Evolutionary conservation across 768 basidiomycete species (phyloP).

Genomic region (Calocera cornea): DNA sequence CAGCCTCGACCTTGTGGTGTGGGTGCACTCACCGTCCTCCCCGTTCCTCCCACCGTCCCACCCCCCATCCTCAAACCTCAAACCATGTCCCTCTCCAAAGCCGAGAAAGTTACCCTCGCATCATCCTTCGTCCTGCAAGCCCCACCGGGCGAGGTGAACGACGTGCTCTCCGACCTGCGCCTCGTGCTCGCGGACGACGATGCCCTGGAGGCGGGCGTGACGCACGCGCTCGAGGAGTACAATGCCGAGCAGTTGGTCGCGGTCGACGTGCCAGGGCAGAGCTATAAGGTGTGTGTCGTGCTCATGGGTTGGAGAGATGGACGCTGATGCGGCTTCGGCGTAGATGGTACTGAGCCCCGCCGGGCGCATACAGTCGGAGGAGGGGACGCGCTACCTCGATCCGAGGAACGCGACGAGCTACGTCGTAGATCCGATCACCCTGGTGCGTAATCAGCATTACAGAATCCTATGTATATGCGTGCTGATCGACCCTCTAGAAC

Average conservation of each 20-base stretch:
- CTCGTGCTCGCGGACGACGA: conserved; percentile 80
- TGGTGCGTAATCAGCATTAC: conserved; percentile 34
- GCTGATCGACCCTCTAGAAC: not conserved
- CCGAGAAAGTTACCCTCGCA: conserved; percentile 27
- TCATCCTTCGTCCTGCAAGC: conserved; percentile 74
- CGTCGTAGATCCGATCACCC: conserved; percentile 67
- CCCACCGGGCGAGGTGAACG: conserved; percentile 93
- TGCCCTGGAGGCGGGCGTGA: conserved; percentile 60
- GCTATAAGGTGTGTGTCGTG: conserved; percentile 49
- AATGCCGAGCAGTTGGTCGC: conserved; percentile 79
- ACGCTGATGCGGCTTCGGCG: conserved; percentile 7
- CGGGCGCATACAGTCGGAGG: conserved; percentile 34
- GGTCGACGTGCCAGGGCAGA: conserved; percentile 64
- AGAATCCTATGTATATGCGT: not conserved
- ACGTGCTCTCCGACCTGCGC: conserved; percentile 84
- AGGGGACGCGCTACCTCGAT: conserved; percentile 65
- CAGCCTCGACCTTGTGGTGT: no score
- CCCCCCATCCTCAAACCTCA: not conserved
- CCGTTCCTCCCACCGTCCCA: not conserved
- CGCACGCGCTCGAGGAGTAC: conserved; percentile 68
- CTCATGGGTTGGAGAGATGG: no score
- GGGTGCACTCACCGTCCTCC: not conserved
- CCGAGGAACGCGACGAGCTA: conserved; percentile 68
- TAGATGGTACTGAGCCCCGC: conserved; percentile 75
- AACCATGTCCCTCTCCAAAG: not conserved